A percentile compares a stretch with the other conserved stretches of the same genome.
phyloP scores from a whole-genome alignment of 2,329 filamentous ascomycete genomes.

The Pezicula rhizophila region DNA sequence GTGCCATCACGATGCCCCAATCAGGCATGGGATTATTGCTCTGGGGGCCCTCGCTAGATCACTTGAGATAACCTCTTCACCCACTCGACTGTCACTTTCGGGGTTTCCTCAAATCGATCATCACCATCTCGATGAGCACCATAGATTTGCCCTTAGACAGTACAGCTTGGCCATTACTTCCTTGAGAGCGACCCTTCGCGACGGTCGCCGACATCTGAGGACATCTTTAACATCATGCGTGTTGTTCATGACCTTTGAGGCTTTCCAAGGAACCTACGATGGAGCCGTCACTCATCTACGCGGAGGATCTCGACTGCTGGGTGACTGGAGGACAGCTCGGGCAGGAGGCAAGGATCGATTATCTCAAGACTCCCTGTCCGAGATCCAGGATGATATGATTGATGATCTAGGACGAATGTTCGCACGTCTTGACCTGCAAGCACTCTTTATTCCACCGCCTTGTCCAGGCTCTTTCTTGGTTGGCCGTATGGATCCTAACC shows the following conservation, averaged over 20 bases:
- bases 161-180: slow-evolving; percentile 25
- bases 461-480: slow-evolving; percentile 10
- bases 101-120: slow-evolving; percentile 27
- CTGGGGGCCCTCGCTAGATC: slow-evolving; percentile 25
- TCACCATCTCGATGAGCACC: slow-evolving; percentile 25
- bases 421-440: slow-evolving; percentile 25
- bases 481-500: slow-evolving; percentile 3
- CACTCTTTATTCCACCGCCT: slow-evolving; percentile 24
- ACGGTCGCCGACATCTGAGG: slow-evolving; percentile 24
- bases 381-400: slow-evolving; percentile 26
- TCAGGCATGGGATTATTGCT: slow-evolving; percentile 25
- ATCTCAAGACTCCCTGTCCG: slow-evolving; percentile 27
- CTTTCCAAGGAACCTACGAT: slow-evolving; percentile 26
- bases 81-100: slow-evolving; percentile 23
- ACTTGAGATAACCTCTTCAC: slow-evolving; percentile 24
- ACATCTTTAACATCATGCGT: slow-evolving; percentile 26
- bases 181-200: slow-evolving; percentile 20
- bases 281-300: slow-evolving; percentile 25
- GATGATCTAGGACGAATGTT: slow-evolving; percentile 27
- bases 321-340: slow-evolving; percentile 26
- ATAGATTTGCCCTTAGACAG: slow-evolving; percentile 23
- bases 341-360: slow-evolving; percentile 21
- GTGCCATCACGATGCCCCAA: slow-evolving; percentile 24
- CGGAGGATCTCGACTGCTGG: slow-evolving; percentile 23
- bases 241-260: slow-evolving; percentile 27